Conservation (phyloP, 106 monocot genomes). For the Phalaenopsis equestris region DNA sequence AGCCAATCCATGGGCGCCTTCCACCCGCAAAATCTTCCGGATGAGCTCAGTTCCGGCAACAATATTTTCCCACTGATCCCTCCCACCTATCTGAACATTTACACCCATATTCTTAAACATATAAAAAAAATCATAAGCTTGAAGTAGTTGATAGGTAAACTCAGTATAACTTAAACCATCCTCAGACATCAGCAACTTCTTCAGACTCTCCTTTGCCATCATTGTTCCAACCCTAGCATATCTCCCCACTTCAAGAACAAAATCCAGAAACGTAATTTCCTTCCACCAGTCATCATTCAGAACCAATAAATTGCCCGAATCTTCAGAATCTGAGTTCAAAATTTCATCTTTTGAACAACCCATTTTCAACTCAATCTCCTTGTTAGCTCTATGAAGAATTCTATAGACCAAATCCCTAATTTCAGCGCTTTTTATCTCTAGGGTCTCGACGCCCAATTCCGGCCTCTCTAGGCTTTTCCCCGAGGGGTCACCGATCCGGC, state of each 20-base stretch:
- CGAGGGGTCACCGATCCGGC: slow-evolving; percentile 81
- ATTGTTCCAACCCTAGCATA: slow-evolving; percentile 82
- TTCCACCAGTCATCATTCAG: slow-evolving; percentile 93
- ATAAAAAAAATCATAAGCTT: slow-evolving; percentile 82
- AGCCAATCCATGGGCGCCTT: slow-evolving; percentile 84
- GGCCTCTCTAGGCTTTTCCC: slow-evolving; percentile 80
- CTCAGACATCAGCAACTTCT: slow-evolving; percentile 73
- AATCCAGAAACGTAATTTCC: slow-evolving; percentile 61
- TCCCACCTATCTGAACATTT: slow-evolving; percentile 93
- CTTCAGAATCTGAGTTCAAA: slow-evolving; percentile 8
- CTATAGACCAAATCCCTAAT: slow-evolving; percentile 31
- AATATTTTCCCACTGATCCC: slow-evolving; percentile 97
- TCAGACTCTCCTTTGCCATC: slow-evolving; percentile 94
- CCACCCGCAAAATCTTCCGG: slow-evolving; percentile 71
- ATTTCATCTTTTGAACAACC: slow-evolving; percentile 10
- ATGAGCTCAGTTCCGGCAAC: slow-evolving; percentile 90
- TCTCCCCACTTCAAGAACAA: slow-evolving; percentile 64
- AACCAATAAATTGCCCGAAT: slow-evolving; percentile 14
- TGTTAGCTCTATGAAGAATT: slow-evolving; percentile 24
- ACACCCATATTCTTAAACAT: slow-evolving; percentile 80
- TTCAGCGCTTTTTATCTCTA: slow-evolving; percentile 40
- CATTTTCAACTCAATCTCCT: background rate
- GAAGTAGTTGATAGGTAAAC: slow-evolving; percentile 94
- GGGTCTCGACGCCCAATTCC: slow-evolving; percentile 48
- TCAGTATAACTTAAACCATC: slow-evolving; percentile 94